These are phyloP conservation scores for Rhizopogon salebrosus DNA, from an alignment of 768 basidiomycete genomes.

Conservation along the genomic window DNA sequence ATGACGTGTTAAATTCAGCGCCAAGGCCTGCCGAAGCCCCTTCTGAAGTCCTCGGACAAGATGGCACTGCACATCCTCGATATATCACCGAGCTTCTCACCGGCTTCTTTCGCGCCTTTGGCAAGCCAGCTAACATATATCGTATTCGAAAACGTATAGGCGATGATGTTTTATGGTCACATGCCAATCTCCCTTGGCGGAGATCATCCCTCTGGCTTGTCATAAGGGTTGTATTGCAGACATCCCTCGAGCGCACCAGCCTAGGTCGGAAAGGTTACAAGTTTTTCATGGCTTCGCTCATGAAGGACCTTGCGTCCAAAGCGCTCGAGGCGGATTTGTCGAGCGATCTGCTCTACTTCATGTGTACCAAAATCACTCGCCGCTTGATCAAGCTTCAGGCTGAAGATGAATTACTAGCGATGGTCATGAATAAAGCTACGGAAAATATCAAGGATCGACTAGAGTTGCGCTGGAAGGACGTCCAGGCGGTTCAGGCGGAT, in stretches of 20 bases:
- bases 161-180: constrained; percentile 25
- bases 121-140: constrained; percentile 5
- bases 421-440: constrained; percentile 28
- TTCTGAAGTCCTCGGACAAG: constrained; percentile 8
- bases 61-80: constrained; percentile 15
- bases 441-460: constrained; percentile 16
- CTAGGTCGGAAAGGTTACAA: constrained; percentile 33
- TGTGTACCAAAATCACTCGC: constrained; percentile 23
- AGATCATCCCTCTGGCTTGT: constrained; percentile 33
- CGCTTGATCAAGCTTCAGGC: constrained; percentile 21
- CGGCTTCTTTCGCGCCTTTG: constrained; percentile 16
- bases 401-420: constrained; percentile 14
- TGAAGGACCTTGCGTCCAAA: constrained; percentile 20
- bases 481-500: constrained; percentile 19
- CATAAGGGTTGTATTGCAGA: constrained; percentile 30
- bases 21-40: constrained; percentile 13
- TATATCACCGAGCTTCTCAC: constrained; percentile 20
- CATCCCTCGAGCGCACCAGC: constrained; percentile 15
- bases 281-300: constrained; percentile 39
- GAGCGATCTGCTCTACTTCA: constrained; percentile 24
- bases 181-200: constrained; percentile 25
- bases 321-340: constrained; percentile 10
- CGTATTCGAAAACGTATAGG: constrained; percentile 23
- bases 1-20: constrained; percentile 9
- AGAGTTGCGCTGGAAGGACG: constrained; percentile 29